These are phyloP conservation scores for Cairneyella variabilis DNA, from an alignment of 495 filamentous ascomycete species.

Conservation along the genomic window DNA sequence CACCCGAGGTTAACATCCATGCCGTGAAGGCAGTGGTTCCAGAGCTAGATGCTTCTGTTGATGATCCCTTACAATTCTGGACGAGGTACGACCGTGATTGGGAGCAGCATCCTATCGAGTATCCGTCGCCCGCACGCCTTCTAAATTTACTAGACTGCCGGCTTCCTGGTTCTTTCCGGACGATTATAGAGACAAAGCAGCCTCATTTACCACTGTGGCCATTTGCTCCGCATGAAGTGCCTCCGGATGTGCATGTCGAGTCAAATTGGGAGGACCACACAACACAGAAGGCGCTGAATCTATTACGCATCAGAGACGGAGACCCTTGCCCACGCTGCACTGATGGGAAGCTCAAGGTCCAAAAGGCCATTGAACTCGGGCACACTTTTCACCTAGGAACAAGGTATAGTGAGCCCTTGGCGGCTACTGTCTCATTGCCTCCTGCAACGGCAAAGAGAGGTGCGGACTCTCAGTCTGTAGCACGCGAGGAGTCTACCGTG, in stretches of 20 bases:
- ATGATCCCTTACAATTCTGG: constrained; percentile 58
- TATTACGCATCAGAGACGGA: constrained; percentile 61
- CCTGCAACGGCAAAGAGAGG: not conserved
- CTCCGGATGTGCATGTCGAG: not conserved
- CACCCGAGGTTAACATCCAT: constrained; percentile 60
- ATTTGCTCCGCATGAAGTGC: not conserved
- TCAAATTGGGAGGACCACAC: constrained; percentile 1
- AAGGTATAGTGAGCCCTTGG: constrained; percentile 73
- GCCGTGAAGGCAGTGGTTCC: constrained; percentile 69
- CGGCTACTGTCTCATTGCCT: constrained; percentile 51
- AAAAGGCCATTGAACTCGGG: constrained; percentile 80
- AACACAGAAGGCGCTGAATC: constrained; percentile 39
- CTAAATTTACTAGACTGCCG: constrained; percentile 52
- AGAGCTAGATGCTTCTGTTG: constrained; percentile 66
- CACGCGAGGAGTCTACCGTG: not conserved
- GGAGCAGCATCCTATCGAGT: not conserved
- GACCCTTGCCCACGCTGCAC: constrained; percentile 71
- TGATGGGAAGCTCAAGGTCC: constrained; percentile 57
- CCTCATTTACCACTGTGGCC: constrained; percentile 16
- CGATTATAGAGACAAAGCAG: constrained; percentile 11
- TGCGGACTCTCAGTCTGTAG: too few relatives aligned
- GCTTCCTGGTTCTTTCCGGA: constrained; percentile 29
- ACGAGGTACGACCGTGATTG: not conserved
- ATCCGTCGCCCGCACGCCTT: constrained; percentile 22
- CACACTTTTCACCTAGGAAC: constrained; percentile 95